A percentile compares a stretch with the other conserved stretches of the same genome.
These are phyloP conservation scores for Aspergillus sp. DNA, from an alignment of 2,329 filamentous ascomycete genomes.

Conservation along the genomic window DNA sequence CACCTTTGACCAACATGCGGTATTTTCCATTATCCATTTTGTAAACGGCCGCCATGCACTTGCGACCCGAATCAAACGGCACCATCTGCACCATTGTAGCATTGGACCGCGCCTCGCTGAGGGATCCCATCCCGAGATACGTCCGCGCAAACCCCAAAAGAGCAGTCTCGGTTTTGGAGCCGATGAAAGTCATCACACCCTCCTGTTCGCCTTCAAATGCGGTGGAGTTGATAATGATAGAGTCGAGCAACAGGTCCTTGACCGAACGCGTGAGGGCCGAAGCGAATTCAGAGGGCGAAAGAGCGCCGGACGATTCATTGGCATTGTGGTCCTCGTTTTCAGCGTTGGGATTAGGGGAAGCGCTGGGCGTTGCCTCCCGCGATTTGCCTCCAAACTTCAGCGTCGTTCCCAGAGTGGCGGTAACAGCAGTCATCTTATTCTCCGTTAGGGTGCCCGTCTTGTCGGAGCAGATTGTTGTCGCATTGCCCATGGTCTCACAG, in stretches of 20 bases:
- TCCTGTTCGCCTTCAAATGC: constrained; percentile 67
- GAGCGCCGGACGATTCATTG: constrained; percentile 39
- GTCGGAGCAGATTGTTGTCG: constrained; percentile 64
- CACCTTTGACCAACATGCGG: constrained; percentile 57
- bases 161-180: constrained; percentile 76
- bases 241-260: constrained; percentile 60
- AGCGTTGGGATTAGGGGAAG: constrained; percentile 24
- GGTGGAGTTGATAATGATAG: constrained; percentile 67
- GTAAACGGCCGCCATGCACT: constrained; percentile 68
- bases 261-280: constrained; percentile 52
- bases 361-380: constrained; percentile 3
- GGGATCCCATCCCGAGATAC: constrained; percentile 62
- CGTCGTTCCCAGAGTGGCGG: constrained; percentile 53
- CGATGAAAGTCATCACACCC: constrained; percentile 62
- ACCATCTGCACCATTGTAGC: constrained; percentile 55
- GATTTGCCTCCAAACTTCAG: constrained; percentile 46
- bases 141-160: constrained; percentile 68
- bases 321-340: constrained; percentile 20
- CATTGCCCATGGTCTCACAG: constrained; percentile 65
- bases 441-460: constrained; percentile 67
- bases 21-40: constrained; percentile 56
- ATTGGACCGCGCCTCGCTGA: constrained; percentile 63
- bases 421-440: constrained; percentile 63
- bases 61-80: constrained; percentile 64
- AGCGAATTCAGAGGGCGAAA: constrained; percentile 56